Conservation (phyloP, 352 stramenopile species). For the Globisporangium solare region DNA sequence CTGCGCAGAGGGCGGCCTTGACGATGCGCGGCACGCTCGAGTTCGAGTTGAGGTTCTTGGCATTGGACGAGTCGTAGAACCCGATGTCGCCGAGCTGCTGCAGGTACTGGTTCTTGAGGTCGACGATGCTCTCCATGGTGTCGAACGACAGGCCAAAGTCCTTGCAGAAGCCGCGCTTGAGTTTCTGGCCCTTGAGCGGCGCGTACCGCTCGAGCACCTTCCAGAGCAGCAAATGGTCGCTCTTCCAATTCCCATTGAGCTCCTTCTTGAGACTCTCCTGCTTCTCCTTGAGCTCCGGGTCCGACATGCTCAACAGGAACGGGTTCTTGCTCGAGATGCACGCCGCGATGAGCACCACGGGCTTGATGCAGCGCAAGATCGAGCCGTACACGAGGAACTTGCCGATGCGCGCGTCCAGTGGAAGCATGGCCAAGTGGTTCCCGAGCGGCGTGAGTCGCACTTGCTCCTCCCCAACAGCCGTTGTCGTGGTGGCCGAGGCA, state of each 20-base stretch:
- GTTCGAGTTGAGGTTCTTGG: conserved; percentile 53
- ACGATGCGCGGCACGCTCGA: conserved; percentile 86
- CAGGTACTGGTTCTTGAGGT: conserved; percentile 86
- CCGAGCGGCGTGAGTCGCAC: conserved; percentile 92
- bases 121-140: conserved; percentile 90
- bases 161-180: conserved; percentile 60
- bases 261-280: conserved; percentile 69
- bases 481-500: not conserved
- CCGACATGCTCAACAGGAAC: conserved; percentile 70
- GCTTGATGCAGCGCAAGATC: conserved; percentile 80
- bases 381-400: conserved; percentile 88
- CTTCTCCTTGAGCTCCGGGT: conserved; percentile 47
- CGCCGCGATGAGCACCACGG: conserved; percentile 77
- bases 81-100: conserved; percentile 72
- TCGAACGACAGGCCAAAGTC: conserved; percentile 78
- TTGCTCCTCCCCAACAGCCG: conserved; percentile 30
- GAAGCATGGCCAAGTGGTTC: conserved; percentile 74
- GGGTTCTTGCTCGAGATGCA: conserved; percentile 77
- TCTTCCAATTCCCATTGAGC: conserved; percentile 58
- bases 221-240: conserved; percentile 74
- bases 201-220: conserved; percentile 78
- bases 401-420: conserved; percentile 80
- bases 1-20: conserved; percentile 80
- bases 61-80: conserved; percentile 56
- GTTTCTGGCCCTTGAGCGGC: conserved; percentile 37